A percentile compares a stretch with the other conserved stretches of the same genome.
phyloP scores from a whole-genome alignment of 306 rosid genomes.

The Luffa acutangula region DNA sequence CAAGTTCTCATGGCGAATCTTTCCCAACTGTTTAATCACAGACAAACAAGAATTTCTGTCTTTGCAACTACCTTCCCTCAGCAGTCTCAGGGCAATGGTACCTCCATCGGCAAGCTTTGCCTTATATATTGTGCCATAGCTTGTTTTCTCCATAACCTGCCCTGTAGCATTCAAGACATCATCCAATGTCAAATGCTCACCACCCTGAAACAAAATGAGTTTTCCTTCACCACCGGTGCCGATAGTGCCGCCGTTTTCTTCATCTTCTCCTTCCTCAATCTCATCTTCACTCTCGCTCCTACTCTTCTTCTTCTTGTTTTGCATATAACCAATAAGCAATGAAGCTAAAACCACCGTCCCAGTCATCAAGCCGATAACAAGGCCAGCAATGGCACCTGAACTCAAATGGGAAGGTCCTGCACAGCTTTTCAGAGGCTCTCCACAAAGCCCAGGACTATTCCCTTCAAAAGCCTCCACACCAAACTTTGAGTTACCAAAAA shows the following conservation, averaged over 20 bases:
- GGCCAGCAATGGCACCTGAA: slow-evolving; percentile 91
- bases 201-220: slow-evolving; percentile 82
- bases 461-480: slow-evolving; percentile 74
- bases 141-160: slow-evolving; percentile 92
- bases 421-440: slow-evolving; percentile 71
- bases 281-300: slow-evolving; percentile 74
- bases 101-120: slow-evolving; percentile 96
- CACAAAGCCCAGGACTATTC: slow-evolving; percentile 73
- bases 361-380: slow-evolving; percentile 81
- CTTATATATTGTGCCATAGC: slow-evolving; percentile 90
- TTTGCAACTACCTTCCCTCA: slow-evolving; percentile 92
- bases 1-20: slow-evolving; percentile 87
- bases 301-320: slow-evolving; percentile 70
- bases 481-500: slow-evolving; percentile 47
- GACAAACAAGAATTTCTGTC: slow-evolving; percentile 68
- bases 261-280: slow-evolving; percentile 64
- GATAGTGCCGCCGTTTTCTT: slow-evolving; percentile 24
- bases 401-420: slow-evolving; percentile 44
- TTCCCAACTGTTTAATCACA: slow-evolving; percentile 71
- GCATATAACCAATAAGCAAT: slow-evolving; percentile 70
- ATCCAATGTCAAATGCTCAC: slow-evolving; percentile 85
- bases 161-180: slow-evolving; percentile 97
- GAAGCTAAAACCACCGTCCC: slow-evolving; percentile 90
- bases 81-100: slow-evolving; percentile 71
- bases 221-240: slow-evolving; percentile 63